Evolutionary conservation across 2,329 filamentous ascomycete species (phyloP), one percentile per base, ranked within the genome.

Genomic region (Talaromyces sp.): DNA sequence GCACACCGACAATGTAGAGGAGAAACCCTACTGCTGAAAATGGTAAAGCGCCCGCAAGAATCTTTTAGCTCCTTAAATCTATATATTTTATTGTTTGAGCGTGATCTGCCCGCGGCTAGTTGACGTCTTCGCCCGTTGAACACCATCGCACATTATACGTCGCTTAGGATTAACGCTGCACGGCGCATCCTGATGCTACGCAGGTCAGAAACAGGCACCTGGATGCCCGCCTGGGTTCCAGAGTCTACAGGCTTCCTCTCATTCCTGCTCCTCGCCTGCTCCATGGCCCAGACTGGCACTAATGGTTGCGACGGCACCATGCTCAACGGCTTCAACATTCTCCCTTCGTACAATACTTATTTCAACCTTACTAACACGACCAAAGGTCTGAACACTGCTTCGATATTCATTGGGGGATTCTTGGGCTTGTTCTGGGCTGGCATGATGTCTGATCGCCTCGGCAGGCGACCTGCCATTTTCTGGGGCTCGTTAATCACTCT

Each of bases 321-420:
- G 72, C 73, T 84, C 70, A 84, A 84, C 61, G 81, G 80, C 0
- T 74, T 86, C 24, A 82, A 84, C 61, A 84, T 85, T 61, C 67
- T 85, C 17, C 81, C 82, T 0, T 79, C 77, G 0, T 85, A 85
- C 66, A 79, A 75, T 0, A 75, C 83, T 41, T 85, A 85, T 67
- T 85, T 85, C 70, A 64, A 76, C 3, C 77, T 85, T 8, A 84
- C 71, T n/a, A 68, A 79, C 0, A 77, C 80, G 0, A 83, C 82
- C 0, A 80, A 75, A 0, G 81, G 80, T 3, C 74, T 86, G 21
- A 84, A 84, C 64, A 85, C 81, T 4, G 79, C 82, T 0, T 79
- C 80, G 1, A 76, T 54, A 26, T 54, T 54, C 26, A 54, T 54
- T 31, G 52, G 52, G 21, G 52, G 29, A 17, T 54, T 54, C 31